Conservation (phyloP, 345 rosid species). For the Eutrema yunnanense region DNA sequence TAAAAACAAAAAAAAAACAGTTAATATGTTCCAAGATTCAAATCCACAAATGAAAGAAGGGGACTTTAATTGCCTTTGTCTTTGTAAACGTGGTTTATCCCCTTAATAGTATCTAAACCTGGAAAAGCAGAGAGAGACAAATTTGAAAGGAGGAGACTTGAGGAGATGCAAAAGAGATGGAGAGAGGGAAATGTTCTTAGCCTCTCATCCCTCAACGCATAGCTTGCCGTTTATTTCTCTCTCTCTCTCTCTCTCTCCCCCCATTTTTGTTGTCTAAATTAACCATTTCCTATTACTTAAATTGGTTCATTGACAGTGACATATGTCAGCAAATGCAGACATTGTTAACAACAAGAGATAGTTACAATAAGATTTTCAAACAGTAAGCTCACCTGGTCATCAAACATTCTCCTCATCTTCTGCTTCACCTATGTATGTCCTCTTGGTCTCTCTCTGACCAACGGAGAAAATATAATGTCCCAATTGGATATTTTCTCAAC, state of each 20-base stretch:
- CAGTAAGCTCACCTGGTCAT: slow-evolving; percentile 5
- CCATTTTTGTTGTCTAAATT: slow-evolving; percentile 10
- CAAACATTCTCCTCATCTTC: neutral
- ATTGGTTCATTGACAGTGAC: slow-evolving; percentile 20
- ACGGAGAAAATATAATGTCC: neutral
- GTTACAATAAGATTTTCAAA: neutral
- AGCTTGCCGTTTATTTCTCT: slow-evolving; percentile 20
- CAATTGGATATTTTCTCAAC: neutral
- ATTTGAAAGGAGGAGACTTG: slow-evolving; percentile 1
- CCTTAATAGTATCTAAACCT: slow-evolving; percentile 23
- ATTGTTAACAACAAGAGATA: neutral
- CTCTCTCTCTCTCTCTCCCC: neutral
- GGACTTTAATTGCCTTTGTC: slow-evolving; percentile 7
- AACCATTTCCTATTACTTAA: slow-evolving; percentile 1
- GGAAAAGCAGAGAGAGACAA: slow-evolving; percentile 22
- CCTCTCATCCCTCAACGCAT: slow-evolving; percentile 25
- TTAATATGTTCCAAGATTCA: neutral
- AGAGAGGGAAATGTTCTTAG: slow-evolving; percentile 24
- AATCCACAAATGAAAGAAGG: neutral
- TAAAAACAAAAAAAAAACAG: neutral
- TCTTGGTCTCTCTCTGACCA: neutral
- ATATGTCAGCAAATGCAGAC: neutral
- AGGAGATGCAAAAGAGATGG: slow-evolving; percentile 31
- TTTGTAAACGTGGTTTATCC: slow-evolving; percentile 17
- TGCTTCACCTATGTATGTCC: neutral